Percentiles rank a stretch among this genome's conserved stretches.
Conservation (phyloP, 352 stramenopile genomes). For the Thraustochytrium sp. region DNA sequence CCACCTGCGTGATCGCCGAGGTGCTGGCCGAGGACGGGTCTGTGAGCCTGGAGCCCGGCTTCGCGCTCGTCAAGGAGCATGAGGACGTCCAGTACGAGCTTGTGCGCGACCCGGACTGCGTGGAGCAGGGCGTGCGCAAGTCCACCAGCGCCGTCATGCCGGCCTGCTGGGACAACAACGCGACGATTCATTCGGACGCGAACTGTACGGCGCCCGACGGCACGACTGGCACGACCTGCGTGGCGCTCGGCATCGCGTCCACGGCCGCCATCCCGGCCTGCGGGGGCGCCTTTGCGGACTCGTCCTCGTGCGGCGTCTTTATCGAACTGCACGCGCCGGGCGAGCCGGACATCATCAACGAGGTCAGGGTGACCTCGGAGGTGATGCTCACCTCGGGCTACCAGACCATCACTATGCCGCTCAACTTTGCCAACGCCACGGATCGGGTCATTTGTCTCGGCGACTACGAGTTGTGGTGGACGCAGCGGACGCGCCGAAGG, state of each 20-base stretch:
- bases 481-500: slow-evolving; percentile 68
- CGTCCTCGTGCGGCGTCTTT: slow-evolving; percentile 73
- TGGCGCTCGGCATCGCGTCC: slow-evolving; percentile 69
- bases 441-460: slow-evolving; percentile 65
- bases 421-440: slow-evolving; percentile 1
- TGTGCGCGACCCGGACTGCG: background rate
- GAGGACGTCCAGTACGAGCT: background rate
- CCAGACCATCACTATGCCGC: background rate
- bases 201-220: slow-evolving; percentile 48
- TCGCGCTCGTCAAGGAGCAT: background rate
- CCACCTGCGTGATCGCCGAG: background rate
- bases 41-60: background rate
- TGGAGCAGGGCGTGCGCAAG: slow-evolving; percentile 56
- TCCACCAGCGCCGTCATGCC: slow-evolving; percentile 58
- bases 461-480: slow-evolving; percentile 71
- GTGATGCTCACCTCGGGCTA: slow-evolving; percentile 56
- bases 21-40: background rate
- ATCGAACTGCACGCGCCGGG: slow-evolving; percentile 67
- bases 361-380: slow-evolving; percentile 66
- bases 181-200: slow-evolving; percentile 65
- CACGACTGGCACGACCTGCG: no score
- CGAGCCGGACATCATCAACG: slow-evolving; percentile 63
- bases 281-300: slow-evolving; percentile 60
- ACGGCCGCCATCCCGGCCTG: slow-evolving; percentile 70
- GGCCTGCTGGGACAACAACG: slow-evolving; percentile 73